These are phyloP conservation scores for Cutaneotrichosporon sp. DNA, from an alignment of 1,284 basidiomycete species.

Conservation along the genomic window DNA sequence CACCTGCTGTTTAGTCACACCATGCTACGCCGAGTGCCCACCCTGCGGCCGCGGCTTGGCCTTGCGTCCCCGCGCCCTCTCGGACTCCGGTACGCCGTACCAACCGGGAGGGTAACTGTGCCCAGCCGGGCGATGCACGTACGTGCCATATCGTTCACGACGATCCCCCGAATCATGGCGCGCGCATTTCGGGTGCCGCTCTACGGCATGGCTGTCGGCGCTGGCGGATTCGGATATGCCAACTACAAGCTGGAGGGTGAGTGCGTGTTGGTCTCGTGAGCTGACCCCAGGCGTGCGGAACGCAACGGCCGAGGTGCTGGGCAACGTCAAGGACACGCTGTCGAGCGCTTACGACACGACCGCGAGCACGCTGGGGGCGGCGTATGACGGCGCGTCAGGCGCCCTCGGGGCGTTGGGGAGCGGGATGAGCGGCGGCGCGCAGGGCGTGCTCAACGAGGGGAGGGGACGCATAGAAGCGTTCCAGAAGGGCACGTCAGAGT, in stretches of 20 bases:
- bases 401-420: slow-evolving; percentile 18
- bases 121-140: slow-evolving; percentile 51
- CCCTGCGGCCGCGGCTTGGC: slow-evolving; percentile 14
- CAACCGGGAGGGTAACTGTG: slow-evolving; percentile 6
- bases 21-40: slow-evolving; percentile 17
- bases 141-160: slow-evolving; percentile 72
- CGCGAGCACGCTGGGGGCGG: slow-evolving; percentile 27
- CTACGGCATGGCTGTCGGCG: slow-evolving; percentile 77
- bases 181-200: slow-evolving; percentile 78
- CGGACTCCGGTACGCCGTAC: neutral
- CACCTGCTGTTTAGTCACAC: neutral
- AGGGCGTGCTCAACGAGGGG: slow-evolving; percentile 20
- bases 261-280: slow-evolving; percentile 37
- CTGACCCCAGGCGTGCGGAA: slow-evolving; percentile 34
- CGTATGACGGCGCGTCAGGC: slow-evolving; percentile 22
- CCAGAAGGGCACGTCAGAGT: slow-evolving; percentile 30
- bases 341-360: slow-evolving; percentile 38
- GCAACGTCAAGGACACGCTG: slow-evolving; percentile 34
- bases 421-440: slow-evolving; percentile 12
- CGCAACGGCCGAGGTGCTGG: slow-evolving; percentile 38
- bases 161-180: slow-evolving; percentile 73
- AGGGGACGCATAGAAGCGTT: slow-evolving; percentile 31
- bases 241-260: slow-evolving; percentile 89
- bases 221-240: slow-evolving; percentile 83
- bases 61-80: neutral